Evolutionary conservation across 495 filamentous ascomycete genomes (phyloP), one percentile per base, ranked within the genome.

Genomic region (Talaromyces borbonicus): DNA sequence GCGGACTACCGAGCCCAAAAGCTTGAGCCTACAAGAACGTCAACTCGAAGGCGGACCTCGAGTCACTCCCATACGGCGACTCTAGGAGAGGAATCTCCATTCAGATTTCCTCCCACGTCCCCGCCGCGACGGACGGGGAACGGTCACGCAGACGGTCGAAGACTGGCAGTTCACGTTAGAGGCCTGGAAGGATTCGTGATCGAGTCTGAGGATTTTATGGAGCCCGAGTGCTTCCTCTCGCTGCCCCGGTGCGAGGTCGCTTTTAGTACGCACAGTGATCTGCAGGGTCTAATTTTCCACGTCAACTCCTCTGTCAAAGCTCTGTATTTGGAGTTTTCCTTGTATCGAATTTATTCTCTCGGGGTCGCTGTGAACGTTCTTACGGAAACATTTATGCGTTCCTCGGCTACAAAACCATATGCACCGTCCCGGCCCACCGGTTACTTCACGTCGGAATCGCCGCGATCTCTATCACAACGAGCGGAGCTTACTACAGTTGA

Each of bases 261-360:
- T 2, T 74, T 96, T 45, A 84, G 83, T 23, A 94, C 93, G 1
- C 71, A 81, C 16, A 90, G 83, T 50, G 92, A 96, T 57, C 73
- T 77, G 24, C 80, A 93, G 53, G 92, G 90, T 4, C 85, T 87
- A 0, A 69, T 95, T 9, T 80, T 96, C 55, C 87, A 96, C 55
- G 68, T 97, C 40, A 86, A 89, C 55, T 85, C 89, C 1, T 72
- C 84, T 32, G 69, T 90, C 23, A 84, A 81, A 56, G 84, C 82
- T 6, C 56, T 99, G 2, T 79, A 83, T 48, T 51, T 94, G 3
- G 83, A 94, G 25, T 97, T 96, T 56, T 97, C 93, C 3, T 73
- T 99, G 1, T 96, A 93, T 59, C 81, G 90, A 4, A 90, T 94
- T 56, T 97, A 95, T 56, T 81, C 88, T n/a, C 70, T 90, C 22